Evolutionary conservation across 2,329 filamentous ascomycete genomes (phyloP).

Genomic region (Talaromyces sp.): DNA sequence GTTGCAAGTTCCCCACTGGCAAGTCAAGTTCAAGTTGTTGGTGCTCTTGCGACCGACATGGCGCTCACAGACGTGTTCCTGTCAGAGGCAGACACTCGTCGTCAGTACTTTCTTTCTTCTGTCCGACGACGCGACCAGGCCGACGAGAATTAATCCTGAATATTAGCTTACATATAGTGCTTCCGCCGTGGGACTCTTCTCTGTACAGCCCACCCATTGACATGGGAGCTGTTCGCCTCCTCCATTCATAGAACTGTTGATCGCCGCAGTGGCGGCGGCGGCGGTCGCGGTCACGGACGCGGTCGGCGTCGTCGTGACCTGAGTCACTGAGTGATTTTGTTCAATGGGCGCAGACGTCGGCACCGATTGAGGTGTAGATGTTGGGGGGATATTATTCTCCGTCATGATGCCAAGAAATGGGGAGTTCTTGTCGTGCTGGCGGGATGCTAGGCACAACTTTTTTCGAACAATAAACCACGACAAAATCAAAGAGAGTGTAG

Average conservation of each 20-base stretch:
- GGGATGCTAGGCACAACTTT: conserved; percentile 27
- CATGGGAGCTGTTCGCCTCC: conserved; percentile 51
- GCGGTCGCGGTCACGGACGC: conserved; percentile 40
- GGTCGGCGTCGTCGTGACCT: conserved; percentile 27
- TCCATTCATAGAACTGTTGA: conserved; percentile 35
- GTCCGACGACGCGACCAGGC: neutral
- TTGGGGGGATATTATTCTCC: conserved; percentile 38
- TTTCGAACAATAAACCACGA: conserved; percentile 10
- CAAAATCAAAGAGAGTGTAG: neutral
- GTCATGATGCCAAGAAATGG: conserved; percentile 45
- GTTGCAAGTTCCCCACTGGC: conserved; percentile 93
- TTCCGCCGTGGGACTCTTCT: conserved; percentile 61
- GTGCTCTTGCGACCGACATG: conserved; percentile 99
- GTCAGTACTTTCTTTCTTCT: neutral
- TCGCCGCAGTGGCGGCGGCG: conserved; percentile 42
- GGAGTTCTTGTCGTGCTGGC: conserved; percentile 34
- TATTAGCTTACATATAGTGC: conserved; percentile 60
- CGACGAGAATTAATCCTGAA: neutral
- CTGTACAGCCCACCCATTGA: conserved; percentile 65
- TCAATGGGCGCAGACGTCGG: conserved; percentile 30
- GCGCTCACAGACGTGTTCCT: conserved; percentile 98
- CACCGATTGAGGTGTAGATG: conserved; percentile 28
- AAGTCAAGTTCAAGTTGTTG: conserved; percentile 96
- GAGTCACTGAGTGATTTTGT: conserved; percentile 26
- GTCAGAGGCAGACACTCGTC: conserved; percentile 8